Evolutionary conservation across 768 basidiomycete species (phyloP), one percentile per base, ranked within the genome.

Genomic region (Calvatia gigantea): DNA sequence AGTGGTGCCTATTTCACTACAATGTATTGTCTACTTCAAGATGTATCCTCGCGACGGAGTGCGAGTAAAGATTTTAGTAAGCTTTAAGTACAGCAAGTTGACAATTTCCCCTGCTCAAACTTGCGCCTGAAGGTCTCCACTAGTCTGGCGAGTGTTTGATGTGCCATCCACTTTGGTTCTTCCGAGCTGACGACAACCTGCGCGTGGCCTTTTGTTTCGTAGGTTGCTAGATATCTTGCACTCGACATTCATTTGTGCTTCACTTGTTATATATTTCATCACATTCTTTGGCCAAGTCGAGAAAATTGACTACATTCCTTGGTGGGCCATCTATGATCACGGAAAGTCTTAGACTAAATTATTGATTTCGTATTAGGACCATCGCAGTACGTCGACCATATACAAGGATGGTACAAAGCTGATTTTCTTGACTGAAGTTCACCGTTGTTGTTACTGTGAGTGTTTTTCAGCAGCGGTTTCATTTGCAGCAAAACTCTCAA

Each of bases 211-310:
- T 32, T 11, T 27, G 23, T 31, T 14, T n/a, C n/a, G n/a, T 23
- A 66, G 66, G 65, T 47, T 65, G 17, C 65, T 72, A n/a, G 79
- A 80, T 54, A 60, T 69, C 17, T 52, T 61, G 2, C 79, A 80
- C 56, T 77, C 75, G 1, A 51, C 69, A 7, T 65, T 79, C 57
- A 70, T 80, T 35, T 70, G 68, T 45, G 52, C 64, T 19, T 71
- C 76, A 1, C 61, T 78, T 39, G 76, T 77, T 73, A 69, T 69
- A 11, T 76, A 75, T 45, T 61, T 83, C 2, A 76, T 83, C 52
- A 49, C 56, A 0, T 64, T 75, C 56, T 83, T 72, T 38, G 81
- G 81, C 0, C 57, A 75, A 6, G 51, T 51, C 2, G 45, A 51
- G 2, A 68, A 64, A 28, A 74, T 79, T 32, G 75, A 81, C 54